Evolutionary conservation across 768 basidiomycete genomes (phyloP).

Genomic region (Mycena haematopus): DNA sequence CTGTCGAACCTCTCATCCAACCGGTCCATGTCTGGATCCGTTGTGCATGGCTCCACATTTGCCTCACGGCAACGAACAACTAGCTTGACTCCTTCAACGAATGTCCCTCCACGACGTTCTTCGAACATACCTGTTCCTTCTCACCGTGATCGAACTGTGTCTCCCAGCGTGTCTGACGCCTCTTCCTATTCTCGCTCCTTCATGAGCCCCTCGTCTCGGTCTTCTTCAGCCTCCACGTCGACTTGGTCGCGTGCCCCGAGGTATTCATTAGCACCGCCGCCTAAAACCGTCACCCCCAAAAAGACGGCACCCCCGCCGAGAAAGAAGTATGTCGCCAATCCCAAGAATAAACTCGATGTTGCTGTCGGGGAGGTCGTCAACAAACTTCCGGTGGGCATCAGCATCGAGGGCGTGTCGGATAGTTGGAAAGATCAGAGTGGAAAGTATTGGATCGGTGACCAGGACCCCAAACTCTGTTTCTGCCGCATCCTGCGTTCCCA

Average conservation of each 20-base stretch:
- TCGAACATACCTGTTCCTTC: conserved; percentile 41
- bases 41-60: conserved; percentile 71
- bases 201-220: conserved; percentile 45
- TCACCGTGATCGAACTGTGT: conserved; percentile 46
- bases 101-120: conserved; percentile 38
- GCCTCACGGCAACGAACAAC: conserved; percentile 84
- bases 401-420: conserved; percentile 79
- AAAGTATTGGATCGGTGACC: conserved; percentile 95
- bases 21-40: conserved; percentile 77
- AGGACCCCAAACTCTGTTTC: conserved; percentile 89
- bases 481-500: conserved; percentile 90
- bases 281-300: conserved; percentile 53
- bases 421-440: conserved; percentile 94
- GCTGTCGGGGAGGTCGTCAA: conserved; percentile 94
- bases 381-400: conserved; percentile 83
- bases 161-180: conserved; percentile 69
- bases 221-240: conserved; percentile 55
- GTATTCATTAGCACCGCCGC: conserved; percentile 58
- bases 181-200: conserved; percentile 58
- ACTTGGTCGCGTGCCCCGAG: conserved; percentile 76
- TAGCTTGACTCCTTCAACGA: conserved; percentile 58
- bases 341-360: conserved; percentile 90
- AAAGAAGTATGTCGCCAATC: conserved; percentile 84
- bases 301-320: conserved; percentile 48
- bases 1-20: conserved; percentile 58